phyloP scores from a whole-genome alignment of 108 stramenopile species.

The Cyclotella atomus region DNA sequence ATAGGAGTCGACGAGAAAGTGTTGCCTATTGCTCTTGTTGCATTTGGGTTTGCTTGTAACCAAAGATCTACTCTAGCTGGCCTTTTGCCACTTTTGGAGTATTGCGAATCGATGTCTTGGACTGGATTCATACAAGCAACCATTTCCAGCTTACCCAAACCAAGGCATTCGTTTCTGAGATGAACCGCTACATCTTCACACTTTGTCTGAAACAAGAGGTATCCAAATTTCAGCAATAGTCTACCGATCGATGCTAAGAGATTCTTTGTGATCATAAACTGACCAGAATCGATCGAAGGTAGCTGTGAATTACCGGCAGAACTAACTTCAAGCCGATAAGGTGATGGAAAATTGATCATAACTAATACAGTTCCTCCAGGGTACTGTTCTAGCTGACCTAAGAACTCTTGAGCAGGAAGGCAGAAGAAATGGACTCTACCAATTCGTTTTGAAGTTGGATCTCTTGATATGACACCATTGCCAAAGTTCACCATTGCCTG shows the following conservation, averaged over 20 bases:
- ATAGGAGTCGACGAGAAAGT: conserved; percentile 19
- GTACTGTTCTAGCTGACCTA: conserved; percentile 27
- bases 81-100: conserved; percentile 1
- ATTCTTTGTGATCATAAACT: conserved; percentile 38
- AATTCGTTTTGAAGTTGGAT: background rate
- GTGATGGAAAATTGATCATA: conserved; percentile 50
- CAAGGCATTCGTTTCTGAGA: conserved; percentile 21
- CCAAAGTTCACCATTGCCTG: conserved; percentile 35
- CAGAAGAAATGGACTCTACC: conserved; percentile 36
- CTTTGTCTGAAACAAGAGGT: conserved; percentile 45
- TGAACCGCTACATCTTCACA: conserved; percentile 47
- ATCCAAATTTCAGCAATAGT: conserved; percentile 6
- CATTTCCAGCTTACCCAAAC: conserved; percentile 18
- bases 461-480: conserved; percentile 41
- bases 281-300: conserved; percentile 9
- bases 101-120: conserved; percentile 23
- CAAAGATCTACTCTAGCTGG: conserved; percentile 40
- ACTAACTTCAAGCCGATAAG: conserved; percentile 16
- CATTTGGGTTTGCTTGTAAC: conserved; percentile 13
- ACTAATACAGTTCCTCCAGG: conserved; percentile 14
- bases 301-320: conserved; percentile 40
- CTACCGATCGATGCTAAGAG: conserved; percentile 19
- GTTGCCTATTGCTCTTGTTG: conserved; percentile 40
- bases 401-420: conserved; percentile 31
- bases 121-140: conserved; percentile 20